Evolutionary conservation across 805 yeast genomes (phyloP), one percentile per base, ranked within the genome.

Genomic region (Candida montana): DNA sequence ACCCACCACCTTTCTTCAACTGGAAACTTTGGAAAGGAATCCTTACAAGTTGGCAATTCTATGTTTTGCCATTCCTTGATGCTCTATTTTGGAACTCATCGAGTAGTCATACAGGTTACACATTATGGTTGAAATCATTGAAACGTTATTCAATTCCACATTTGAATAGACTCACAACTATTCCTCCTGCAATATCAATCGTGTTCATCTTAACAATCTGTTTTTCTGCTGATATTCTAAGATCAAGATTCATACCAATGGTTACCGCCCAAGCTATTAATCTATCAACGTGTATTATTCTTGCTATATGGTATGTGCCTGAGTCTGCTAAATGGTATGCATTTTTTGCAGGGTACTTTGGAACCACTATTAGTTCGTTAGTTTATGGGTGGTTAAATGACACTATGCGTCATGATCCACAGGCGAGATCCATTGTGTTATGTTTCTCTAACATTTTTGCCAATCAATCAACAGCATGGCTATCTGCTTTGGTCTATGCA

Each of bases 371-470:
- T 10, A 21, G 34, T 7, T 35, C 43, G 3, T 39, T 40, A 19
- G 27, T 40, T 12, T 78, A 77, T 54, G 67, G 77, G 16, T 77
- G 81, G 79, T 69, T 72, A 41, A 74, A 74, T 49, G 82, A 77
- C 57, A 75, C 77, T 30, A 70, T 77, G 44, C 66, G 82, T 36
- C 67, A 71, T 39, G 79, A 77, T 48, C 68, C 74, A 5, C 71
- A 75, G 45, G 68, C 69, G 40, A 62, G 83, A 47, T 70, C 80
- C 4, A 69, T 75, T 30, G 65, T 71, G 29, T 20, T 40, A 26
- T 35, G 39, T 16, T 62, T 75, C 46, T 73, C 74, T 18, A 50
- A 65, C 20, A 69, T 72, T 71, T 75, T 75, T 53, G 53, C 63
- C 23, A 77, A 81, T 5, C 79, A 75, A 50, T 65, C 73, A 3